These are phyloP conservation scores for Beauveria varroae DNA, from an alignment of 2,329 filamentous ascomycete species.

Conservation along the genomic window DNA sequence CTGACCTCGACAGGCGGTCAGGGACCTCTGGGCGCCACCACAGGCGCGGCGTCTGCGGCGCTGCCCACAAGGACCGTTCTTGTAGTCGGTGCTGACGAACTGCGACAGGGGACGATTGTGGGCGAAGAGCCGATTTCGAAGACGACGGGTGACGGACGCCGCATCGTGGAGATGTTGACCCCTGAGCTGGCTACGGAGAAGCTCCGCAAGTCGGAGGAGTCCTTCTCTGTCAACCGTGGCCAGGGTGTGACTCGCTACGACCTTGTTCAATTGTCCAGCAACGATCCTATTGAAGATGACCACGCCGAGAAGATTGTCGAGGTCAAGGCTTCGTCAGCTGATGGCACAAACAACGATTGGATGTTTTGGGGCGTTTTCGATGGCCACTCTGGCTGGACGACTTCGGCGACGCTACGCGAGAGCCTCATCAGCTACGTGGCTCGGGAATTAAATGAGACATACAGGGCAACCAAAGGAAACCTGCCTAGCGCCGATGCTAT, in stretches of 20 bases:
- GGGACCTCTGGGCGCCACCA: constrained; percentile 18
- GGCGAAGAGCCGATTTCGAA: constrained; percentile 85
- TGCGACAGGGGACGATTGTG: constrained; percentile 80
- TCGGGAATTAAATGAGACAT: constrained; percentile 84
- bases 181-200: constrained; percentile 90
- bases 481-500: constrained; percentile 72
- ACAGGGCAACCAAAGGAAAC: constrained; percentile 61
- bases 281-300: constrained; percentile 96
- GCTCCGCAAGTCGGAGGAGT: constrained; percentile 82
- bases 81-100: constrained; percentile 81
- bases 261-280: constrained; percentile 87
- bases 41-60: constrained; percentile 25
- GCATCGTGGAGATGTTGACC: constrained; percentile 91
- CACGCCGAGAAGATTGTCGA: constrained; percentile 98
- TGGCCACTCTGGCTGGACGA: constrained; percentile 96
- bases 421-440: constrained; percentile 88
- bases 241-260: constrained; percentile 92
- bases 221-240: constrained; percentile 81
- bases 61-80: constrained; percentile 60
- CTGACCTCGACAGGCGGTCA: constrained; percentile 31
- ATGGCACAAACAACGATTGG: constrained; percentile 65
- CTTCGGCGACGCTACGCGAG: constrained; percentile 90
- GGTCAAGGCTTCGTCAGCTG: constrained; percentile 54
- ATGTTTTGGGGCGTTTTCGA: constrained; percentile 99
- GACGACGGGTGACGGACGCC: constrained; percentile 75